phyloP scores from a whole-genome alignment of 2,329 filamentous ascomycete genomes.

The Paecilomyces fulvus region DNA sequence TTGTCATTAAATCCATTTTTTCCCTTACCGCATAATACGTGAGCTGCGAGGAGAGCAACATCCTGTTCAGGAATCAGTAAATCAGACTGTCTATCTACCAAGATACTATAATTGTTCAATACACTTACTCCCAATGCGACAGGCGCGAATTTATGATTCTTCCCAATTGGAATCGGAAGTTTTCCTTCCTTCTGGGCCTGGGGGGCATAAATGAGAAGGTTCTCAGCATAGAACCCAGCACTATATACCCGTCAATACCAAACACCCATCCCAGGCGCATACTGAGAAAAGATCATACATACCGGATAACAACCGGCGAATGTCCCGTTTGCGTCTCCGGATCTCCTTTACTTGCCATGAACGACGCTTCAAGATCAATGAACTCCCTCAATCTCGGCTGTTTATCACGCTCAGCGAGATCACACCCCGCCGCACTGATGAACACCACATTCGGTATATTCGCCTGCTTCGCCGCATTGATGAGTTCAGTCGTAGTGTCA shows the following conservation, averaged over 20 bases:
- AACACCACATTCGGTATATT: constrained; percentile 40
- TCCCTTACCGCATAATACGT: constrained; percentile 42
- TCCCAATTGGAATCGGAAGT: constrained; percentile 41
- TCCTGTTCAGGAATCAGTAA: constrained; percentile 24
- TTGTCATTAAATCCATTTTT: constrained; percentile 43
- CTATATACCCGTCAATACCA: constrained; percentile 14
- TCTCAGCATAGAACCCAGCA: constrained; percentile 46
- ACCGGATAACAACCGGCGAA: constrained; percentile 42
- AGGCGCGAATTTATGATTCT: constrained; percentile 43
- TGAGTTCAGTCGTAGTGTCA: constrained; percentile 39
- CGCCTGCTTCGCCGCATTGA: constrained; percentile 38
- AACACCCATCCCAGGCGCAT: neutral
- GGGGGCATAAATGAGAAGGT: constrained; percentile 41
- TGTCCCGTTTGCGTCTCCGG: constrained; percentile 28
- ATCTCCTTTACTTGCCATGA: constrained; percentile 40
- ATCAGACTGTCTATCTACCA: neutral
- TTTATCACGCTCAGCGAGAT: constrained; percentile 41
- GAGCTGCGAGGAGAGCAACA: constrained; percentile 40
- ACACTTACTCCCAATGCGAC: constrained; percentile 38
- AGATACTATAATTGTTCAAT: neutral
- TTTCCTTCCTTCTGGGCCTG: constrained; percentile 39
- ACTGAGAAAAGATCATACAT: constrained; percentile 14
- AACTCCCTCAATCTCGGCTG: constrained; percentile 46
- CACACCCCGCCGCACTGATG: constrained; percentile 42
- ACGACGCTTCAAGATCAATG: constrained; percentile 40